Evolutionary conservation across 1,284 basidiomycete genomes (phyloP).

Genomic region (Heterobasidion annosum): DNA sequence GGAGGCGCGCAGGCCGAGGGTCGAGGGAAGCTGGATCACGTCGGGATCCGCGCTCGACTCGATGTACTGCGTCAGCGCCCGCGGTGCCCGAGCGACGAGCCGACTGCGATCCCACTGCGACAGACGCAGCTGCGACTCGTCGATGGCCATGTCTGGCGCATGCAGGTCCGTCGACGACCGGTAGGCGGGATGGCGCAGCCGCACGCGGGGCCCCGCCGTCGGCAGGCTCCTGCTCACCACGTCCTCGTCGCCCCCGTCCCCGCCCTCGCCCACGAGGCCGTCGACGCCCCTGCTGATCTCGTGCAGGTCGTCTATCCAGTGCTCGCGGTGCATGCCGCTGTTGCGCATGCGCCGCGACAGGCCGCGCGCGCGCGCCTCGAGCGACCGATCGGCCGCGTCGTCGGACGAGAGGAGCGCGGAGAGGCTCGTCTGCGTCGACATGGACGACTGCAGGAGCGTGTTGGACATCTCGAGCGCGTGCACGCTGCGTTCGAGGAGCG

Average conservation of each 20-base stretch:
- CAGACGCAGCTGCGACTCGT: conserved; percentile 34
- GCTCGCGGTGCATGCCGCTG: conserved; percentile 31
- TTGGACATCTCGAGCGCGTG: conserved; percentile 80
- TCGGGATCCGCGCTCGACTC: conserved; percentile 29
- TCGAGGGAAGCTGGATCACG: conserved; percentile 56
- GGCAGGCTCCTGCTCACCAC: conserved; percentile 10
- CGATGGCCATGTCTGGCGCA: neutral
- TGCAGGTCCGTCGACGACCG: conserved; percentile 3
- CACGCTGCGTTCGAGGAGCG: conserved; percentile 70
- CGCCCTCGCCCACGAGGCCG: conserved; percentile 30
- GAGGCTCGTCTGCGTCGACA: conserved; percentile 58
- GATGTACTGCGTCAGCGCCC: conserved; percentile 65
- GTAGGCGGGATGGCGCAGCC: conserved; percentile 2
- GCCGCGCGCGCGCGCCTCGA: conserved; percentile 36
- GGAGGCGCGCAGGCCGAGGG: conserved; percentile 50
- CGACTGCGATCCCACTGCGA: conserved; percentile 40
- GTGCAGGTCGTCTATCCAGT: conserved; percentile 54
- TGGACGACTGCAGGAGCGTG: conserved; percentile 60
- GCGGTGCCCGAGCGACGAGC: conserved; percentile 57
- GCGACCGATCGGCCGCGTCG: conserved; percentile 25
- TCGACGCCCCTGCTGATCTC: conserved; percentile 56
- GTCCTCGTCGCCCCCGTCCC: conserved; percentile 11
- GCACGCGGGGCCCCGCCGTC: conserved; percentile 9
- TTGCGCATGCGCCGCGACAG: conserved; percentile 41
- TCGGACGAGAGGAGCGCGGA: conserved; percentile 34